Evolutionary conservation across 805 yeast genomes (phyloP), one percentile per base, ranked within the genome.

Genomic region (Starmerella khaoyaiensis): DNA sequence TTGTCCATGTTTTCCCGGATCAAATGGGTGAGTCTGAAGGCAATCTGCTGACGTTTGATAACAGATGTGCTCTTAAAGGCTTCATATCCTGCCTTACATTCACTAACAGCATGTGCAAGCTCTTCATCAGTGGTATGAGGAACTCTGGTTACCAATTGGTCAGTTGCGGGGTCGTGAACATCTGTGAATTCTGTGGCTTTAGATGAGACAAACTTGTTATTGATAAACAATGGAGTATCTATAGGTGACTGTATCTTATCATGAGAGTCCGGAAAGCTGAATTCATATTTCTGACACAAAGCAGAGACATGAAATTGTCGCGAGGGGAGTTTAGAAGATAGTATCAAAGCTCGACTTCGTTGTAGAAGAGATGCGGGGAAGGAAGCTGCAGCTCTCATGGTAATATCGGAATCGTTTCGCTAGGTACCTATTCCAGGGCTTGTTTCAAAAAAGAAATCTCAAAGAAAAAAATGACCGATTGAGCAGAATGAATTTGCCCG

Each of bases 131-230:
- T 78, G 27, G 73, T 65, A 60, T 78, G 84, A 5, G 87, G 86
- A 18, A 77, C 84, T 47, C 69, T 65, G 21, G 79, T 65, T 28
- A 79, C 73, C 32, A 76, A 70, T 46, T 62, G 53, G 57, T 76
- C 69, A 37, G 87, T 78, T 40, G 86, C 79, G 17, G 87, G 87
- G 55, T 78, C 87, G 55, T 67, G 73, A 37, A 79, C 67, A 44
- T 76, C 82, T 50, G 67, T 73, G 83, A 83, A 70, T 44, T 64
- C 63, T 11, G 60, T 49, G 6, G 79, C 60, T 35, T 63, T 65
- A 19, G 73, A 65, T 45, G 65, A 62, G 42, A 68, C 58, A 39
- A 69, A 61, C 56, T 70, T 42, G 53, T 73, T 73, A 52, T 73
- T 59, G 32, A 63, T 45, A 45, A 53, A 63, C 34, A 52, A 49